Evolutionary conservation across 768 basidiomycete species (phyloP), one percentile per base, ranked within the genome.

Genomic region (Holtermanniella nyarrowii): DNA sequence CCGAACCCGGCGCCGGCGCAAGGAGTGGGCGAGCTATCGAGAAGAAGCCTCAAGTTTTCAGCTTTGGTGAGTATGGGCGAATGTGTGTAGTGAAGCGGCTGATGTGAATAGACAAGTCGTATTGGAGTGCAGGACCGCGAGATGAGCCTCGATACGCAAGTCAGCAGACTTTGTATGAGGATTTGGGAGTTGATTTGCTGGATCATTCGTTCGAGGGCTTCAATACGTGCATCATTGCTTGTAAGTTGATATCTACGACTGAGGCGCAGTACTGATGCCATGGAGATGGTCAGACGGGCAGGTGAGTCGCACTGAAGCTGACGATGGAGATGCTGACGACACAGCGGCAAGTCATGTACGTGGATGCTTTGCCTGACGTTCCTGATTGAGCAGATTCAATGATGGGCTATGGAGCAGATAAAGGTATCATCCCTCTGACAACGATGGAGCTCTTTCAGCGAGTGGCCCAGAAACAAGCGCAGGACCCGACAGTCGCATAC

Each of bases 201-300:
- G 88, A 97, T 71, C 91, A 97, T 70, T 84, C 88, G 41, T 97
- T 99, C 74, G 75, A 85, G 27, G 93, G 93, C 24, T 97, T 95
- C 74, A 96, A 97, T 77, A 87, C 90, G 44, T 96, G 90, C 79
- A 95, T 99, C 73, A 79, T 99, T 69, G 93, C 95, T 73, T 97
- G 91, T 95, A 74, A 79, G 91, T 54, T 54, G 18, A n/a, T 27
- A 48, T 31, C 14, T 27, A 27, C 14, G 27, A 26, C 22, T 14
- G 31, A 5, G n/a, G 21, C 22, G 27, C 21, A 20, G 26, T 24
- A 58, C 60, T 59, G 53, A 59, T 25, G 14, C 16, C 43, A 14
- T 7, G 1, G 24, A 62, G 60, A 66, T 62, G 64, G 69, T 16
- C 70, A 73, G 49, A 70, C 71, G 3, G 65, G 66, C 44, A 66